phyloP scores from a whole-genome alignment of 176 grass and related monocot genomes.

The Triticum dicoccoides region DNA sequence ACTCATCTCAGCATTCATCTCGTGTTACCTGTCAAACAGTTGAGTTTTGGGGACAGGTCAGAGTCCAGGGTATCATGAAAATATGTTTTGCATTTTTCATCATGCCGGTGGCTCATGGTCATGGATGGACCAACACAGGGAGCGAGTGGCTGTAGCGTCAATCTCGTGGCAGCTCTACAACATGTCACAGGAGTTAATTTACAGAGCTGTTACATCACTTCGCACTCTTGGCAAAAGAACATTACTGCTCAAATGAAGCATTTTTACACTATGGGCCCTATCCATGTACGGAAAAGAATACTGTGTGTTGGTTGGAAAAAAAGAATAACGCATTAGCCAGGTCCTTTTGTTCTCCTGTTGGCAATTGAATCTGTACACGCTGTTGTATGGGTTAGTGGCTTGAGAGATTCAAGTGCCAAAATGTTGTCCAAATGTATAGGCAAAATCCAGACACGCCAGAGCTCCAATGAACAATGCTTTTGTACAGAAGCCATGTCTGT shows the following conservation, averaged over 20 bases:
- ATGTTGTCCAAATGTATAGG: conserved; percentile 8
- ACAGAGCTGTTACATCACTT: conserved; percentile 34
- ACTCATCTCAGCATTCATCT: not conserved
- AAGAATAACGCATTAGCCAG: conserved; percentile 34
- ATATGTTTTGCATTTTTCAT: conserved; percentile 5
- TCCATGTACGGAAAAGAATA: conserved; percentile 42
- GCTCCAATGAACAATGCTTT: not conserved
- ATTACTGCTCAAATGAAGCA: conserved; percentile 4
- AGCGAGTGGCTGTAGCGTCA: not conserved
- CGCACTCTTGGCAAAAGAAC: conserved; percentile 7
- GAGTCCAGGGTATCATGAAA: not conserved
- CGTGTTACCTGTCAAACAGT: conserved; percentile 13
- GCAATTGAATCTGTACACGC: conserved; percentile 57
- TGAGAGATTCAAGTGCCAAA: conserved; percentile 43
- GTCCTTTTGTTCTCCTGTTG: conserved; percentile 14
- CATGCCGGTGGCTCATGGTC: not conserved
- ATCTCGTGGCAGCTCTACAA: not conserved
- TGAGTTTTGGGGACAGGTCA: conserved; percentile 5
- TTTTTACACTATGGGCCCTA: not conserved
- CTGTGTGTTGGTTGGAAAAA: conserved; percentile 14
- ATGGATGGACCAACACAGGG: not conserved
- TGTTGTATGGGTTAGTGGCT: conserved; percentile 38
- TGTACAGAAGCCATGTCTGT: not conserved
- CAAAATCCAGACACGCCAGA: conserved; percentile 1
- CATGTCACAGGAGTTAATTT: conserved; percentile 24